These are phyloP conservation scores for Coemansia sp. DNA, from an alignment of 192 early-diverging fungal species.

Conservation along the genomic window DNA sequence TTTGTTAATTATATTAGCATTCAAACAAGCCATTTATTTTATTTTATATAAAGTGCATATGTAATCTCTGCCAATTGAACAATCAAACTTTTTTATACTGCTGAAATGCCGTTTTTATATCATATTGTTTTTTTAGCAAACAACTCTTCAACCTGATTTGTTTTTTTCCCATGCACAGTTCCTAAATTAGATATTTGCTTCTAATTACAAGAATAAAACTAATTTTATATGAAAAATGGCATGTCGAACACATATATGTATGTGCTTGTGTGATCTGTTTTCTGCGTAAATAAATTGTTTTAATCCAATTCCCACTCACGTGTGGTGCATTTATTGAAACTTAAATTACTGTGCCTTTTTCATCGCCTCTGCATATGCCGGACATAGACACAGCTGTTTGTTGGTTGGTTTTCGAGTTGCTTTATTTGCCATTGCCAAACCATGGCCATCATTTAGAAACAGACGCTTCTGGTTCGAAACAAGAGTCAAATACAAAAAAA, in stretches of 20 bases:
- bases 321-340: too few species aligned
- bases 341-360: too few species aligned
- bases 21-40: background rate
- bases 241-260: background rate
- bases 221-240: background rate
- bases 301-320: background rate
- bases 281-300: background rate
- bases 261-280: background rate
- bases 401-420: too few species aligned
- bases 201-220: background rate
- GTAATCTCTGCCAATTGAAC: background rate
- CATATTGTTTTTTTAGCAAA: background rate
- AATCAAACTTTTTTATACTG: background rate
- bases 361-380: too few species aligned
- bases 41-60: background rate
- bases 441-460: too few species aligned
- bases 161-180: background rate
- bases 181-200: background rate
- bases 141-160: background rate
- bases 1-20: background rate
- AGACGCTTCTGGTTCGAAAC: too few species aligned
- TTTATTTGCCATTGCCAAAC: too few species aligned
- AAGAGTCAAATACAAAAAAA: too few species aligned
- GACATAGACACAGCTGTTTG: too few species aligned
- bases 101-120: background rate